phyloP scores from a whole-genome alignment of 495 filamentous ascomycete genomes.

The Aspergillus bridgeri region DNA sequence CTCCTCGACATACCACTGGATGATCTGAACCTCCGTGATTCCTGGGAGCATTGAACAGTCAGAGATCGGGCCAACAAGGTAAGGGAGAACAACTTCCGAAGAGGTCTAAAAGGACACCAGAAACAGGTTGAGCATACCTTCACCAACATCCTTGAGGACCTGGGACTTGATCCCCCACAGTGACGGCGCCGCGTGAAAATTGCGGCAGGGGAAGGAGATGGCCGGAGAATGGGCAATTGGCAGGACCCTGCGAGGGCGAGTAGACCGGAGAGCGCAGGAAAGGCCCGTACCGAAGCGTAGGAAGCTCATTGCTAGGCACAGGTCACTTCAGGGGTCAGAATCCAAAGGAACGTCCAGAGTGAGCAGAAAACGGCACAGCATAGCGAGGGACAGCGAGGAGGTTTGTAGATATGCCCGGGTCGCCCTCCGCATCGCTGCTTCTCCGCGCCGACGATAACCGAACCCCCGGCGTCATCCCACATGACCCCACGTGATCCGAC shows the following conservation, averaged over 20 bases:
- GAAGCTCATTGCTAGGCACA: conserved; percentile 30
- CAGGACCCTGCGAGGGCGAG: conserved; percentile 27
- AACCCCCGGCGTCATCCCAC: conserved; percentile 26
- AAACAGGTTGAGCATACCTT: conserved; percentile 60
- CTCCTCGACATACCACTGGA: conserved; percentile 99
- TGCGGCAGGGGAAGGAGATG: conserved; percentile 27
- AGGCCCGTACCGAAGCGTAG: conserved; percentile 29
- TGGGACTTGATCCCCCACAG: conserved; percentile 75
- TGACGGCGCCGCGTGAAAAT: conserved; percentile 59
- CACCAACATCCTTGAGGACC: conserved; percentile 91
- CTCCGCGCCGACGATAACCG: conserved; percentile 43
- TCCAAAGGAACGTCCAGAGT: conserved; percentile 17
- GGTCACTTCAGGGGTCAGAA: conserved; percentile 4
- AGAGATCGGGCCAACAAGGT: neutral
- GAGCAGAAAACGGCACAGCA: conserved; percentile 11
- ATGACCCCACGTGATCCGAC: conserved; percentile 21
- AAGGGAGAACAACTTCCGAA: neutral
- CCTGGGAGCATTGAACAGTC: conserved; percentile 45
- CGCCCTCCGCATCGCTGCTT: conserved; percentile 13
- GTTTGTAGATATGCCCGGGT: conserved; percentile 1
- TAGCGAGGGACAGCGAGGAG: conserved; percentile 6
- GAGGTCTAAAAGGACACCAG: neutral
- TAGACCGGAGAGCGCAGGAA: conserved; percentile 24
- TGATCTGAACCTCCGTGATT: conserved; percentile 96
- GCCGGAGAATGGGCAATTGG: conserved; percentile 26